Evolutionary conservation across 495 filamentous ascomycete genomes (phyloP), one percentile per base, ranked within the genome.

Genomic region (Xylona heveae): DNA sequence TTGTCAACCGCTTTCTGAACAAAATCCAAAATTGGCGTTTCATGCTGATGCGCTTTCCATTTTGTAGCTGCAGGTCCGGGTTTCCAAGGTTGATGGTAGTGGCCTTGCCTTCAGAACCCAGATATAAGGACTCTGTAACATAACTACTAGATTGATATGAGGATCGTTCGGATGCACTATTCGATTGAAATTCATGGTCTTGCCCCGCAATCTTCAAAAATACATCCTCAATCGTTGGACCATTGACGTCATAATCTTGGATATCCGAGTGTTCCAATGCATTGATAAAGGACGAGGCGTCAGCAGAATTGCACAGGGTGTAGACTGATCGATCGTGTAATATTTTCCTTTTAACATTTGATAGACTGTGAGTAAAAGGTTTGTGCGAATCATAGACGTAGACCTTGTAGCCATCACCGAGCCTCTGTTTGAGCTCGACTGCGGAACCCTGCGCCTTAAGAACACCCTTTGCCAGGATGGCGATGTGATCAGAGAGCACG

Each of bases 191-290:
- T n/a, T 16, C 47, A 28, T 47, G 46, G 33, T 66, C 54, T 45
- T 85, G 78, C 34, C 76, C 74, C 1, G 79, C 80, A 20, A 90
- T 61, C 36, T 78, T 76, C 35, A 90, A 51, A 49, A 92, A 92
- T 0, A 88, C 76, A 42, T 84, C 77, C 45, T 84, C 79, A 37
- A 92, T 84, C 0, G 77, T 85, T 2, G 82, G 82, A 0, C 80
- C 80, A 19, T 68, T 71, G 24, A 88, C 71, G 29, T 75, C 68
- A 46, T 82, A 83, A 20, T 83, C 73, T 1, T 55, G 53, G 24
- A 78, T 59, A 1, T 63, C 66, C 1, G 56, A 55, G 0, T 49
- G 42, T 46, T 90, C 78, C 1, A 90, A 57, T 17, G 50, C 46
- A 28, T 59, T 58, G 34, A 92, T 68, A n/a, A 85, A 64, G 6